These are phyloP conservation scores for Citropsis articulata DNA, from an alignment of 345 rosid species.

Conservation along the genomic window DNA sequence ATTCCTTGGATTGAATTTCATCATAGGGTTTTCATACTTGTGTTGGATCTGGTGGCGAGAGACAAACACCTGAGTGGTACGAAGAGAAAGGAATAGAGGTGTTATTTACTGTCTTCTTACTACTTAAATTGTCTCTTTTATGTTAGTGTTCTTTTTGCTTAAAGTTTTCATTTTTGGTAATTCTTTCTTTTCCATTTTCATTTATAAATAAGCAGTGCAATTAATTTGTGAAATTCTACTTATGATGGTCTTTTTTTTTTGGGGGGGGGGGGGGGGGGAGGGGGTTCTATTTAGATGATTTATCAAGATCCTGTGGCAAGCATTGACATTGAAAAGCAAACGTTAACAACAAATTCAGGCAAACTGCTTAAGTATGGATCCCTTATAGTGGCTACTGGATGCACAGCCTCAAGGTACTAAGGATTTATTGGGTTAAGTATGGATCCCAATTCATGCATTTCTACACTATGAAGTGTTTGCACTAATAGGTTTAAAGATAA, in stretches of 20 bases:
- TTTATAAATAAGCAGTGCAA: background rate
- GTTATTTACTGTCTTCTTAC: constrained; percentile 1
- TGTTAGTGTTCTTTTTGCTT: constrained; percentile 1
- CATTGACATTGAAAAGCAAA: constrained; percentile 80
- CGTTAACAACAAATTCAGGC: constrained; percentile 72
- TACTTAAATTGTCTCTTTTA: background rate
- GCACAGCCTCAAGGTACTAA: constrained; percentile 80
- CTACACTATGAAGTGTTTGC: background rate
- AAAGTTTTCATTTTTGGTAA: background rate
- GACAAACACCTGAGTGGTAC: constrained; percentile 94
- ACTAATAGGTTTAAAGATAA: background rate
- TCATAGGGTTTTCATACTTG: constrained; percentile 92
- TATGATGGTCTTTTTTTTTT: background rate
- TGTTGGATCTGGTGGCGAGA: constrained; percentile 96
- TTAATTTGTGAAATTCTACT: constrained; percentile 1
- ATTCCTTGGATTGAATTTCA: constrained; percentile 12
- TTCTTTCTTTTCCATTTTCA: background rate
- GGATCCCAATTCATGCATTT: background rate
- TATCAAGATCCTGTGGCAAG: constrained; percentile 80
- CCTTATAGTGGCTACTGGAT: constrained; percentile 86
- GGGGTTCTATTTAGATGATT: constrained; percentile 46
- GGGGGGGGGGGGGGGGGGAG: background rate
- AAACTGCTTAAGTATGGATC: constrained; percentile 88
- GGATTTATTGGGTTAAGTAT: background rate
- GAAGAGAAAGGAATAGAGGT: constrained; percentile 98